Conservation (phyloP, 257 asterid species). For the Echium plantagineum region DNA sequence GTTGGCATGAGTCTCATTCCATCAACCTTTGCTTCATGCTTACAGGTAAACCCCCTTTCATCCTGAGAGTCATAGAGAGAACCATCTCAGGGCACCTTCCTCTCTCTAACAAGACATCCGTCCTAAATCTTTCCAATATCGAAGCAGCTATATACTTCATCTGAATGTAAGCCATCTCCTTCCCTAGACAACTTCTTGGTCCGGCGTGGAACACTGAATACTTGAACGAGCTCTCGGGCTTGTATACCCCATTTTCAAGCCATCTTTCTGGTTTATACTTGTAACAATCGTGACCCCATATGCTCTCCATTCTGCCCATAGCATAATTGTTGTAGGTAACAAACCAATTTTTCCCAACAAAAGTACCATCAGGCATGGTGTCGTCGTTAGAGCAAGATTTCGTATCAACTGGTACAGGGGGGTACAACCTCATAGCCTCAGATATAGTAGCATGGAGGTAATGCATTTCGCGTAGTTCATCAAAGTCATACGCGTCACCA, state of each 20-base stretch:
- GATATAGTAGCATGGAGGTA: constrained; percentile 79
- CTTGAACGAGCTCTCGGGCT: constrained; percentile 48
- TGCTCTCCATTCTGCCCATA: constrained; percentile 79
- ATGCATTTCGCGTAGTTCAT: constrained; percentile 72
- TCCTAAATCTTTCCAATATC: constrained; percentile 49
- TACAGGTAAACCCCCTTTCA: constrained; percentile 69
- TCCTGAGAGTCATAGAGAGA: constrained; percentile 66
- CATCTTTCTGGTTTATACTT: constrained; percentile 87
- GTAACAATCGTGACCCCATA: constrained; percentile 73
- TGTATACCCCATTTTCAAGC: constrained; percentile 64
- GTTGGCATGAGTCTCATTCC: constrained; percentile 11
- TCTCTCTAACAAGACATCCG: constrained; percentile 41
- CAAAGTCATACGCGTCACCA: constrained; percentile 36
- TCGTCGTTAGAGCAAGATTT: constrained; percentile 45
- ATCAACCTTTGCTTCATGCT: constrained; percentile 26
- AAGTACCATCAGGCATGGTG: constrained; percentile 73
- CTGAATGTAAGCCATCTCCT: constrained; percentile 89
- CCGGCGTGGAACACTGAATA: constrained; percentile 83
- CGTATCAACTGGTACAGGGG: constrained; percentile 77
- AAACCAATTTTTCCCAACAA: constrained; percentile 54
- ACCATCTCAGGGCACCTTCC: constrained; percentile 47
- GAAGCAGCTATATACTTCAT: constrained; percentile 81
- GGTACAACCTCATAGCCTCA: constrained; percentile 78
- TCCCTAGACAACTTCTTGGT: constrained; percentile 79
- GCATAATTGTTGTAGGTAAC: constrained; percentile 46